Evolutionary conservation across 345 rosid species (phyloP), one percentile per base, ranked within the genome.

Genomic region (Camelina laxa): DNA sequence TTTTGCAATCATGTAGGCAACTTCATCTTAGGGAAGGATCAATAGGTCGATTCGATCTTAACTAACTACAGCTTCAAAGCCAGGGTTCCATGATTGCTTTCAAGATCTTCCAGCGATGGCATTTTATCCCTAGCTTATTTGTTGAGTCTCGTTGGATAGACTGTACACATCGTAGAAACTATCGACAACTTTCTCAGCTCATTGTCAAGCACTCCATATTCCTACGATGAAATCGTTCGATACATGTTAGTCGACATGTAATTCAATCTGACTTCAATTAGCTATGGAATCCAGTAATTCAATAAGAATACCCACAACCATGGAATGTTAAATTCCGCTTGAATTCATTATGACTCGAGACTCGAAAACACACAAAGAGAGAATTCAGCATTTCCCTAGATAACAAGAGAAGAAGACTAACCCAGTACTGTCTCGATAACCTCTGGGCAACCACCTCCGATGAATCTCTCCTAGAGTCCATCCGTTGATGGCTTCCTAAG

Each of bases 361-460:
- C 12, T 60, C 19, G 24, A 14, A 19, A 4, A 67, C 30, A 21
- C 27, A 51, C 15, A 50, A 51, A 42, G 31, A 38, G 47, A 27
- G 58, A 33, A 33, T 7, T 27, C 62, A 60, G 74, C 64, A 68
- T 19, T 68, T 57, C 17, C 22, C 73, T 60, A 62, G 8, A 63
- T 27, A 60, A 50, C 53, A 64, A 50, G 31, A n/a, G 42, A 24
- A 24, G 30, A 35, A 74, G 4, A 81, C 91, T 83, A 80, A 92
- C 99, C 99, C 99, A 96, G 73, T 91, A 96, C 79, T 87, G 92
- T 80, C 96, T 83, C 19, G 99, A 87, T 84, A 88, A 82, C 67
- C 81, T 78, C 86, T 92, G 89, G 1, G 93, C 91, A 13, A 87
- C 75, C 45, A 75, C 79, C 61, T 87, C 93, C 45, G 82, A 87